phyloP scores from a whole-genome alignment of 192 early-diverging fungal species.

The Lunasporangiospora selenospora region DNA sequence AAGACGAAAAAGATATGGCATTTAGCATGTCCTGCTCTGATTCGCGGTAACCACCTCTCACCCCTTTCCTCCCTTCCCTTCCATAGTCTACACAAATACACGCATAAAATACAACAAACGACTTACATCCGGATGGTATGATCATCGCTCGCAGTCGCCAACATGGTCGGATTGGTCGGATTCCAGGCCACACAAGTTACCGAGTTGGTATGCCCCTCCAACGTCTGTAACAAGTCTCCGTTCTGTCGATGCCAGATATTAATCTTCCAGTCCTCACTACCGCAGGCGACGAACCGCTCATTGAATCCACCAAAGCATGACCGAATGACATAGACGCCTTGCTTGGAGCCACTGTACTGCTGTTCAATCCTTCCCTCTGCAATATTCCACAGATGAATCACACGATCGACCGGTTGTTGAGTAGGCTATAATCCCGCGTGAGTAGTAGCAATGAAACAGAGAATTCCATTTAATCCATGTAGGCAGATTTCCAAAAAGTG shows the following conservation, averaged over 20 bases:
- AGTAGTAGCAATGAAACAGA: slow-evolving; percentile 76
- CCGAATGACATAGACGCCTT: slow-evolving; percentile 88
- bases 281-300: slow-evolving; percentile 85
- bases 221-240: slow-evolving; percentile 67
- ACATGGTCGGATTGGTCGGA: slow-evolving; percentile 63
- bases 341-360: slow-evolving; percentile 83
- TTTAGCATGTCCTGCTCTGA: too few relatives aligned
- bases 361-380: slow-evolving; percentile 68
- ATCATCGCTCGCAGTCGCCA: slow-evolving; percentile 87
- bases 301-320: slow-evolving; percentile 89
- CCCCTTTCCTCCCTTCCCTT: not conserved
- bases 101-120: not conserved
- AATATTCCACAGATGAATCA: slow-evolving; percentile 93
- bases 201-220: slow-evolving; percentile 69
- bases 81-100: not conserved
- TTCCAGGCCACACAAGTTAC: slow-evolving; percentile 85
- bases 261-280: slow-evolving; percentile 87
- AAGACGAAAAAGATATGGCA: too few relatives aligned
- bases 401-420: slow-evolving; percentile 67
- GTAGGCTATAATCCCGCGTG: slow-evolving; percentile 66
- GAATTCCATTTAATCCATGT: slow-evolving; percentile 56
- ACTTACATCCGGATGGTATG: slow-evolving; percentile 80
- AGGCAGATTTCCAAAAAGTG: slow-evolving; percentile 41
- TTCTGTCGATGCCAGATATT: slow-evolving; percentile 86
- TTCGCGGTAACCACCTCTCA: not conserved